Evolutionary conservation across 2,329 filamentous ascomycete species (phyloP).

Genomic region (Fusarium miscanthi): DNA sequence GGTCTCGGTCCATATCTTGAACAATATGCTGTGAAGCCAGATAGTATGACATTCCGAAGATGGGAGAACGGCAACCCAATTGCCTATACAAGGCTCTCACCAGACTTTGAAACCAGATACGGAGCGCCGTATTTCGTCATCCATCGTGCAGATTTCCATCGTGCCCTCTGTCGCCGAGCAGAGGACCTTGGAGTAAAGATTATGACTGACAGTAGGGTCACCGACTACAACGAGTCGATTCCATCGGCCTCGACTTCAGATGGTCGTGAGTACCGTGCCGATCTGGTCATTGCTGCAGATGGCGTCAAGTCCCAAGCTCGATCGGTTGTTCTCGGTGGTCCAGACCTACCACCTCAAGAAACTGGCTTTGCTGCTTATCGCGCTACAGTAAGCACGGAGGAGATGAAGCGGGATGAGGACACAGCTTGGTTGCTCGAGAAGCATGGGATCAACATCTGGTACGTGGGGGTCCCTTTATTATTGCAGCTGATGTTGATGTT

Average conservation of each 20-base stretch:
- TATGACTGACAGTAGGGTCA: background rate
- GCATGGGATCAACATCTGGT: constrained; percentile 6
- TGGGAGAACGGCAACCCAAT: background rate
- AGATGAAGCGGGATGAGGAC: background rate
- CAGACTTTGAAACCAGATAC: background rate
- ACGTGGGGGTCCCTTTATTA: rapidly evolving
- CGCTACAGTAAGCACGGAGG: background rate
- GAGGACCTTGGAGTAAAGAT: background rate
- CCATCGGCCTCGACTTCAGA: background rate
- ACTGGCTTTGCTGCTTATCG: constrained; percentile 6
- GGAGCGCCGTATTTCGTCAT: constrained; percentile 1
- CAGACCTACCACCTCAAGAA: background rate
- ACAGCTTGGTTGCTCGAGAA: background rate
- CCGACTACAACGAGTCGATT: background rate
- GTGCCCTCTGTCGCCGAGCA: background rate
- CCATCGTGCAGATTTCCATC: constrained; percentile 1
- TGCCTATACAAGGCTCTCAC: background rate
- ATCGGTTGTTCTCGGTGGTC: background rate
- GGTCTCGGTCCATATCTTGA: background rate
- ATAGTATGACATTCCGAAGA: constrained; percentile 6
- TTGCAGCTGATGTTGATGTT: background rate
- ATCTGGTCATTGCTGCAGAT: background rate
- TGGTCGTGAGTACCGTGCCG: background rate
- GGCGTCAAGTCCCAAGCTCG: constrained; percentile 5
- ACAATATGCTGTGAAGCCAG: background rate